phyloP scores from a whole-genome alignment of 768 basidiomycete species.

The Rhodotorula graminis region DNA sequence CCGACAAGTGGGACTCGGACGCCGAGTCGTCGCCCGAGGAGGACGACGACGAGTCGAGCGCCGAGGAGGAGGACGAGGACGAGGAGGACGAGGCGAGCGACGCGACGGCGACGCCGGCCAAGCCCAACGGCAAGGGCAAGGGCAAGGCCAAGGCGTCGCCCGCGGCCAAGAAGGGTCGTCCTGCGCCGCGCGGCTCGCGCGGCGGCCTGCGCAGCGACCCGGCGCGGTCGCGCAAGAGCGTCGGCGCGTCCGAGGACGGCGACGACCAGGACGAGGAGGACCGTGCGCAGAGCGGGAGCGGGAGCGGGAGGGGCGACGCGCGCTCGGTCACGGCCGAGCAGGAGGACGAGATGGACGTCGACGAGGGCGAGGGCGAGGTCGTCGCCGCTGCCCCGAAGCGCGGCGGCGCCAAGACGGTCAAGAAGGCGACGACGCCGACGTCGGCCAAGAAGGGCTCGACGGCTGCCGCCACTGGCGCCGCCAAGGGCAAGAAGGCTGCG shows the following conservation, averaged over 20 bases:
- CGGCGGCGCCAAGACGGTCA: neutral
- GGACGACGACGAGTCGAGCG: constrained; percentile 6
- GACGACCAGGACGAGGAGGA: neutral
- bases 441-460: neutral
- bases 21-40: neutral
- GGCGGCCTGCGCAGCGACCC: constrained; percentile 8
- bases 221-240: constrained; percentile 10
- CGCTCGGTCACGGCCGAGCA: neutral
- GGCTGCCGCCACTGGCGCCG: neutral
- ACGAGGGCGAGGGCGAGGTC: neutral
- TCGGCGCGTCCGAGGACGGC: constrained; percentile 2
- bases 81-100: neutral
- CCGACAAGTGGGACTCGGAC: constrained; percentile 20
- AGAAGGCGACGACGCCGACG: neutral
- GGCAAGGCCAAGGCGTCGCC: too few relatives aligned
- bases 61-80: neutral
- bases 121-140: too few relatives aligned
- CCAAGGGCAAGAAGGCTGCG: constrained; percentile 4
- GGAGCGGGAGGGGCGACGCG: neutral
- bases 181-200: neutral
- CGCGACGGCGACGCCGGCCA: neutral
- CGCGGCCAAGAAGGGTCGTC: neutral
- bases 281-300: too few relatives aligned
- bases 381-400: constrained; percentile 11
- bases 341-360: constrained; percentile 6